Conservation (phyloP, 768 basidiomycete genomes). For the Phanerochaete carnosa region DNA sequence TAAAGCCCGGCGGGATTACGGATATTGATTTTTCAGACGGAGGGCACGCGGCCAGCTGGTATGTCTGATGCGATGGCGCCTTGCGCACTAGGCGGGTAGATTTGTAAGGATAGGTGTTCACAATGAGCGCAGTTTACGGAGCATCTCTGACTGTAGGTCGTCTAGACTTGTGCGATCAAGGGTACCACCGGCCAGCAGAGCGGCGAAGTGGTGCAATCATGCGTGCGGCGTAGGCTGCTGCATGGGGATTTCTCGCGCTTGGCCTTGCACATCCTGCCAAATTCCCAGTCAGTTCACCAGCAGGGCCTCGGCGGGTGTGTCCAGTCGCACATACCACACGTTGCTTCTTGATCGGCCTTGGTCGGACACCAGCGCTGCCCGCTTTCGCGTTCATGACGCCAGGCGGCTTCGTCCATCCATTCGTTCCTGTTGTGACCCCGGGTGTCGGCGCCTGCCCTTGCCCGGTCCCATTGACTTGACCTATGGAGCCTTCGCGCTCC, state of each 20-base stretch:
- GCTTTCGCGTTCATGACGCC: constrained; percentile 47
- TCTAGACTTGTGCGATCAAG: background rate
- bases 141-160: too few relatives aligned
- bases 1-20: background rate
- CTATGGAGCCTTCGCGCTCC: constrained; percentile 18
- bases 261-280: constrained; percentile 59
- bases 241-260: constrained; percentile 56
- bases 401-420: constrained; percentile 13
- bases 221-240: constrained; percentile 66
- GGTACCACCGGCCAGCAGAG: background rate
- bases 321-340: constrained; percentile 52
- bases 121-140: background rate
- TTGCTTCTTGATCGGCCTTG: constrained; percentile 74
- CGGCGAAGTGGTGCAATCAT: constrained; percentile 1
- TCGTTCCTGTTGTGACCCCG: constrained; percentile 21
- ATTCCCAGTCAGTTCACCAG: background rate
- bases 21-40: background rate
- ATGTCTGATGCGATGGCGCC: background rate
- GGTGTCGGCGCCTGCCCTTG: constrained; percentile 7
- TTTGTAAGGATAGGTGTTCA: background rate
- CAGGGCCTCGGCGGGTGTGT: background rate
- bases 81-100: background rate
- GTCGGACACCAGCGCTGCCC: constrained; percentile 53
- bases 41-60: background rate
- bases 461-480: background rate